Evolutionary conservation across 2,329 filamentous ascomycete genomes (phyloP), one percentile per base, ranked within the genome.

Genomic region (Pleomassaria siparia): DNA sequence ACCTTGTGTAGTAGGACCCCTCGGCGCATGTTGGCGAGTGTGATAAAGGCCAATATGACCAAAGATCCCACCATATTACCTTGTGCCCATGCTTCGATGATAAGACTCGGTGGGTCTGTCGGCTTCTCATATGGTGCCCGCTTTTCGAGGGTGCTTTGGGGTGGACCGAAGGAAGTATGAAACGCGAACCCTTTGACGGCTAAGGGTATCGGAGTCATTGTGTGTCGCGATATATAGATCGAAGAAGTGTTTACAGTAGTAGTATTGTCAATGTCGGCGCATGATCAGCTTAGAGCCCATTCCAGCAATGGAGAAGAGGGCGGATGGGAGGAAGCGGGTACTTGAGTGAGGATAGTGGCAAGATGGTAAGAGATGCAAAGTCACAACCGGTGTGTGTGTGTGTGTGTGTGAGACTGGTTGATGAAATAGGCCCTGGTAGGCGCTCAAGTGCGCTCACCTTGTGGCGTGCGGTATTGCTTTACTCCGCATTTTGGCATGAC

Each of bases 11-110:
- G 61, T 24, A 78, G 55, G 9, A 77, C 73, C 30, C 70, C 67
- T 53, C 67, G 64, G 29, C 75, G 66, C 76, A 78, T 78, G 52
- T 79, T 79, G 20, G 74, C 71, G 22, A 78, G 58, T 15, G 76
- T 75, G 35, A 78, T 72, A 51, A 72, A 75, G 15, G 67, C 63
- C 74, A 79, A 76, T 40, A 78, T 73, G 49, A 78, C 66, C 25
- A 78, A 63, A 11, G 68, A 67, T 18, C 70, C 70, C n/a, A 72
- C 68, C 54, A 73, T 61, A 37, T 64, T 70, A 32, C 71, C 71
- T 54, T 72, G 67, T 5, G 68, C 64, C 71, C 71, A 73, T 45
- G 67, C 67, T 53, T 73, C 71, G 10, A 73, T 56, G 18, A 72
- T 58, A 43, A 73, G 54, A 42, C 67, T 61, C 25, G 65, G 52